Evolutionary conservation across 2,329 filamentous ascomycete species (phyloP).

Genomic region (Fusarium austroafricanum): DNA sequence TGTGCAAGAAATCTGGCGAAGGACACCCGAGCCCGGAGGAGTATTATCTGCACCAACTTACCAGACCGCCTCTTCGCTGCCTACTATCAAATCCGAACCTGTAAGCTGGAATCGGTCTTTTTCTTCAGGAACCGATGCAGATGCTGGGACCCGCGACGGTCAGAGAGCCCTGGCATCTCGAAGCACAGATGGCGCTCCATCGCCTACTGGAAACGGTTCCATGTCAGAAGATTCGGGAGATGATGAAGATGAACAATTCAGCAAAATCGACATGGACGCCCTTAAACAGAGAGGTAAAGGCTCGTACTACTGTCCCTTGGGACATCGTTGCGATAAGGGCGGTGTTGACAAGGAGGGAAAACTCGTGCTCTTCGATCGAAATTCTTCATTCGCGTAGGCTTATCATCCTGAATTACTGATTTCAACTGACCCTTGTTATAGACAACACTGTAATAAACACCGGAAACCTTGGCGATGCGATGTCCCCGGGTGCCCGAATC

Average conservation of each 20-base stretch:
- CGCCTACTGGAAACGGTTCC: conserved; percentile 35
- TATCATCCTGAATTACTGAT: conserved; percentile 18
- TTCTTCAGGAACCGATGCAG: conserved; percentile 33
- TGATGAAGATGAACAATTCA: conserved; percentile 52
- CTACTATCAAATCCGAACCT: conserved; percentile 41
- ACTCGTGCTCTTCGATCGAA: conserved; percentile 55
- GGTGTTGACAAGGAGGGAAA: conserved; percentile 55
- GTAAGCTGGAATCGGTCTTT: conserved; percentile 30
- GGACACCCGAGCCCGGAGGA: conserved; percentile 27
- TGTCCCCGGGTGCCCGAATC: conserved; percentile 55
- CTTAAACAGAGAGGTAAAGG: conserved; percentile 56
- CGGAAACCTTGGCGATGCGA: conserved; percentile 57
- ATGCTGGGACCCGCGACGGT: conserved; percentile 35
- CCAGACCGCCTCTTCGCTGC: conserved; percentile 42
- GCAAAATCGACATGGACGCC: conserved; percentile 54
- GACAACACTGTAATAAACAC: conserved; percentile 58
- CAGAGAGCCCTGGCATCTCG: conserved; percentile 43
- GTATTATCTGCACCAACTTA: conserved; percentile 22
- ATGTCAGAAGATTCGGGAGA: conserved; percentile 49
- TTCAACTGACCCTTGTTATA: conserved; percentile 42
- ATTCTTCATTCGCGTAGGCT: conserved; percentile 56
- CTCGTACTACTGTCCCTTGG: conserved; percentile 53
- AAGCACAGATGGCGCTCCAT: conserved; percentile 26
- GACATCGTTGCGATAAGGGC: conserved; percentile 53
- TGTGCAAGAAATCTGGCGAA: conserved; percentile 50